Conservation (phyloP, 1,284 basidiomycete species). For the Boletus austroedulis region DNA sequence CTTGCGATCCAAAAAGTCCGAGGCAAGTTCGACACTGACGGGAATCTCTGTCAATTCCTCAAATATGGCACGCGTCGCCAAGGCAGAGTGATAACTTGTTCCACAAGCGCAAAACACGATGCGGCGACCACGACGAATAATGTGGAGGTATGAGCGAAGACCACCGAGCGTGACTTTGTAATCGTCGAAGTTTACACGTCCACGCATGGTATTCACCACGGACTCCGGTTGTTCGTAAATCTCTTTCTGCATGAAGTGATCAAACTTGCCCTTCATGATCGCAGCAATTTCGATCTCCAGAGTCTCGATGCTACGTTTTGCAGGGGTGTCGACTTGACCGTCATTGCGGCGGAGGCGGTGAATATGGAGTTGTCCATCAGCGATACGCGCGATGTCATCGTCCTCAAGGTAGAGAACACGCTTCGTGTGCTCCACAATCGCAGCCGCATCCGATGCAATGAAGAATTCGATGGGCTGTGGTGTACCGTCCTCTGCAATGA, state of each 20-base stretch:
- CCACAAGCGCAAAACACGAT: slow-evolving; percentile 98
- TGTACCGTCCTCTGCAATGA: slow-evolving; percentile 97
- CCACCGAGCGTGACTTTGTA: slow-evolving; percentile 93
- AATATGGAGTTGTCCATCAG: slow-evolving; percentile 97
- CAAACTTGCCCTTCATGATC: slow-evolving; percentile 99
- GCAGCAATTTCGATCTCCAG: slow-evolving; percentile 98
- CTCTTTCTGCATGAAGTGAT: slow-evolving; percentile 99
- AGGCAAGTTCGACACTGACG: slow-evolving; percentile 95
- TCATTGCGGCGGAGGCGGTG: slow-evolving; percentile 92
- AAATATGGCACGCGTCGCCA: slow-evolving; percentile 98
- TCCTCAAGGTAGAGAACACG: slow-evolving; percentile 98
- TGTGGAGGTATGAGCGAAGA: slow-evolving; percentile 90
- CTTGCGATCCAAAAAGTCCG: slow-evolving; percentile 98
- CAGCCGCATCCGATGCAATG: slow-evolving; percentile 95
- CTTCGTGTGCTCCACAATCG: slow-evolving; percentile 99
- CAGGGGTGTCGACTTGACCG: slow-evolving; percentile 53
- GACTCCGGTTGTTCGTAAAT: slow-evolving; percentile 99
- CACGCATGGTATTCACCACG: slow-evolving; percentile 99
- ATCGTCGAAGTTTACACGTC: slow-evolving; percentile 98
- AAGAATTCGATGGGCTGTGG: slow-evolving; percentile 99
- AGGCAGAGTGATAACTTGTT: slow-evolving; percentile 95
- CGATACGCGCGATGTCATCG: slow-evolving; percentile 98
- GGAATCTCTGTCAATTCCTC: slow-evolving; percentile 99
- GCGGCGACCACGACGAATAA: slow-evolving; percentile 92
- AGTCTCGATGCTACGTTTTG: slow-evolving; percentile 96